Percentiles rank a stretch among this genome's conserved stretches.
Conservation (phyloP, 345 rosid species). For the Microcos paniculata region DNA sequence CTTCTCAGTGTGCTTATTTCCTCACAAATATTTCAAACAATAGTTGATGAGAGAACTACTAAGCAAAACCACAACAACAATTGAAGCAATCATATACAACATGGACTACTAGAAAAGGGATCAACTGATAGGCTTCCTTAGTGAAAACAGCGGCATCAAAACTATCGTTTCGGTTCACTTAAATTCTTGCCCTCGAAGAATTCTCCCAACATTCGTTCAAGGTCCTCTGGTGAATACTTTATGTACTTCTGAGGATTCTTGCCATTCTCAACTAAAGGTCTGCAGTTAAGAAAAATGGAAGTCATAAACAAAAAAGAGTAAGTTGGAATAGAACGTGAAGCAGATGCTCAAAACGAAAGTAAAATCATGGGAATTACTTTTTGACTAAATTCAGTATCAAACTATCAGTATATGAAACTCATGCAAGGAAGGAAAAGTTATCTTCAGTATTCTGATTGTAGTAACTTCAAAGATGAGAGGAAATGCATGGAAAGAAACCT, state of each 20-base stretch:
- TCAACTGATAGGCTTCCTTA: neutral
- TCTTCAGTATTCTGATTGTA: neutral
- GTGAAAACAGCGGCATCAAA: neutral
- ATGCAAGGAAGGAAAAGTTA: neutral
- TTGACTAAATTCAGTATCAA: too few relatives aligned
- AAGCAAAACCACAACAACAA: neutral
- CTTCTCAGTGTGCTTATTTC: neutral
- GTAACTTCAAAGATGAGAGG: neutral
- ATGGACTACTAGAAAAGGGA: neutral
- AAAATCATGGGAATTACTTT: neutral
- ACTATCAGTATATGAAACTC: neutral
- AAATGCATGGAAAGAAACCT: neutral
- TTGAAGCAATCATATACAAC: neutral
- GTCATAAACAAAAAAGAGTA: too few relatives aligned
- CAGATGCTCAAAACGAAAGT: neutral
- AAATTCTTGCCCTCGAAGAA: conserved; percentile 86
- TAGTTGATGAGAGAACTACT: neutral
- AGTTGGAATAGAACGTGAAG: neutral
- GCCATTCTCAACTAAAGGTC: conserved; percentile 88
- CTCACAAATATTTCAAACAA: neutral
- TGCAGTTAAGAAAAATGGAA: too few relatives aligned
- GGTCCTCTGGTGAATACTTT: conserved; percentile 81
- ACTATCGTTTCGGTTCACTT: conserved; percentile 70
- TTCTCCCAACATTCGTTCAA: conserved; percentile 87
- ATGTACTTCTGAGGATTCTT: conserved; percentile 83